phyloP scores from a whole-genome alignment of 495 filamentous ascomycete genomes.

The Penicillium desertorum region DNA sequence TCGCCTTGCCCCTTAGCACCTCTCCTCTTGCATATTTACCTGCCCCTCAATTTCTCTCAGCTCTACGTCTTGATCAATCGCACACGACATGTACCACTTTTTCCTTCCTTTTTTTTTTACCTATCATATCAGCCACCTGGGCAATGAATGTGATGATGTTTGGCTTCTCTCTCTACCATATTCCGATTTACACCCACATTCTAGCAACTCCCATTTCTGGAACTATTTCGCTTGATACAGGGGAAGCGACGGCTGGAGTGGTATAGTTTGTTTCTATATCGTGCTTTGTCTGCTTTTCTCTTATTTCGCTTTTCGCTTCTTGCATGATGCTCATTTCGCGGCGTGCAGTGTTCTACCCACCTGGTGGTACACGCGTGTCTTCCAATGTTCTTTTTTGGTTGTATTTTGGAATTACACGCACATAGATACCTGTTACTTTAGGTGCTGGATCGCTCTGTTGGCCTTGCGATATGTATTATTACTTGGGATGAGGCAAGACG shows the following conservation, averaged over 20 bases:
- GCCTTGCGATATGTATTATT: background rate
- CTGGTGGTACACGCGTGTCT: background rate
- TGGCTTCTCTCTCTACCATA: background rate
- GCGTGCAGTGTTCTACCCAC: background rate
- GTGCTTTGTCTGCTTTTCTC: conserved; percentile 2
- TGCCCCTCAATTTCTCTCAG: background rate
- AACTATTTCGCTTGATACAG: conserved; percentile 15
- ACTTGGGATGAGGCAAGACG: background rate
- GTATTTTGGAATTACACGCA: background rate
- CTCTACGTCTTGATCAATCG: too few species aligned
- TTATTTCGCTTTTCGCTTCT: background rate
- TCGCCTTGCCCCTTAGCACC: background rate
- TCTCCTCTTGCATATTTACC: background rate
- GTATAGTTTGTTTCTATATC: background rate
- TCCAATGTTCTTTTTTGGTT: background rate
- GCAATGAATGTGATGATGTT: conserved; percentile 10
- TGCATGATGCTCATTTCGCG: conserved; percentile 4
- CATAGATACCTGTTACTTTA: background rate
- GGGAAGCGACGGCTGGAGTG: conserved; percentile 18
- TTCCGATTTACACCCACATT: background rate
- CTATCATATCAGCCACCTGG: conserved; percentile 12
- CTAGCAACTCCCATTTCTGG: background rate
- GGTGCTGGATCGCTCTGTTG: conserved; percentile 1
- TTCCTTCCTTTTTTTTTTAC: background rate
- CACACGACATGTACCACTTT: background rate